Base-by-base conservation (phyloP, 2,329 filamentous ascomycete species). In the Ciborinia camelliae region DNA sequence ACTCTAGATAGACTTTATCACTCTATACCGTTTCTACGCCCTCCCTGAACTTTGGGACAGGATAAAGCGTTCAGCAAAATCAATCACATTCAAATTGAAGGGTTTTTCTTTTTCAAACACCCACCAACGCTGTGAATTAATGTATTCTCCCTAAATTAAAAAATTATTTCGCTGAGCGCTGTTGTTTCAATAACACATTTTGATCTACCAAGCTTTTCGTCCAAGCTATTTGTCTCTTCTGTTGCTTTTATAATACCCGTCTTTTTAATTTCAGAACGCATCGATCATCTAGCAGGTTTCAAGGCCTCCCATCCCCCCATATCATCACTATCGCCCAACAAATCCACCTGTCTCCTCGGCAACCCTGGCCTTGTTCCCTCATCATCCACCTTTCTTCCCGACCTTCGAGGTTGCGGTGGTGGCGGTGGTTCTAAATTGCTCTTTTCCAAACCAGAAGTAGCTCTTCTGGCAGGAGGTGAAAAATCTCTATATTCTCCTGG, bases 271-370 rank as follows among this genome's bases (percentile, higher is more conserved):
- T 8, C 14, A 35, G n/a, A 12, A 35, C n/a, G 7, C 15, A 48
- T 30, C n/a, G 48, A 47, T 63, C 43, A 64, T 51, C 43, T 62
- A 41, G 32, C 18, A 26, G 74, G 73, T 41, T 71, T 71, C 63
- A 75, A 65, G 28, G 69, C 68, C 62, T 72, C 70, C 74, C 73
- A 75, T 7, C 68, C 68, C 12, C 66, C 43, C n/a, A 67, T 65
- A n/a, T 65, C 71, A 20, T 66, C 68, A 55, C 70, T 71, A 58
- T 68, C 69, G 7, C 65, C 71, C 26, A 75, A 61, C 10, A 75
- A 59, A 70, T 75, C 73, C 14, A 60, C 64, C 35, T 66, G 69
- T 23, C 73, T 67, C 26, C 71, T 72, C 4, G 73, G 73, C 28
- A 75, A 65, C 32, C 35, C 66, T 23, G 73, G 74, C 59, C 66